These are phyloP conservation scores for Botrytis pseudocinerea DNA, from an alignment of 2,329 filamentous ascomycete genomes.

Conservation along the genomic window DNA sequence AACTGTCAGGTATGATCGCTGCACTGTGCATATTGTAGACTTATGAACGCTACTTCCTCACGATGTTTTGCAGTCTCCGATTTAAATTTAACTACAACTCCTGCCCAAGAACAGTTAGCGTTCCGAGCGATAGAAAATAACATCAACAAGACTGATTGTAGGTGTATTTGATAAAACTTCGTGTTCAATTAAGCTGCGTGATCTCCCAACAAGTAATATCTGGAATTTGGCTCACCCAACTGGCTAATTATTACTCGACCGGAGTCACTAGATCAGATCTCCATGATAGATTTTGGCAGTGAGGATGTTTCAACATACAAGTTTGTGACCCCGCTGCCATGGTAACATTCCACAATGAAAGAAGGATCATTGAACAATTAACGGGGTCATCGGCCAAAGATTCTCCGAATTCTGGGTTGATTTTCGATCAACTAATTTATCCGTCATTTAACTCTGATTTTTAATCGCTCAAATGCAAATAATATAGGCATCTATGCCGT, in stretches of 20 bases:
- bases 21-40: background rate
- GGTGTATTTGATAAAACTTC: background rate
- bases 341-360: background rate
- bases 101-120: background rate
- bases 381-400: too few relatives aligned
- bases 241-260: background rate
- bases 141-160: background rate
- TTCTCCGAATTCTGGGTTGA: too few relatives aligned
- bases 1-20: background rate
- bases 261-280: background rate
- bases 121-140: background rate
- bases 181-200: background rate
- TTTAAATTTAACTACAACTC: background rate
- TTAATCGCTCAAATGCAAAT: background rate
- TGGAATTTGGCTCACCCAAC: background rate
- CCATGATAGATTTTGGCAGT: background rate
- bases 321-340: background rate
- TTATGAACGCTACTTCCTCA: background rate
- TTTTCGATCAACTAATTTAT: background rate
- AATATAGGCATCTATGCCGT: background rate
- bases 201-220: background rate
- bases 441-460: background rate
- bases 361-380: background rate
- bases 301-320: background rate
- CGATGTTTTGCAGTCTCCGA: background rate